Conservation (phyloP, 805 yeast species). For the Candida krabiensis region DNA sequence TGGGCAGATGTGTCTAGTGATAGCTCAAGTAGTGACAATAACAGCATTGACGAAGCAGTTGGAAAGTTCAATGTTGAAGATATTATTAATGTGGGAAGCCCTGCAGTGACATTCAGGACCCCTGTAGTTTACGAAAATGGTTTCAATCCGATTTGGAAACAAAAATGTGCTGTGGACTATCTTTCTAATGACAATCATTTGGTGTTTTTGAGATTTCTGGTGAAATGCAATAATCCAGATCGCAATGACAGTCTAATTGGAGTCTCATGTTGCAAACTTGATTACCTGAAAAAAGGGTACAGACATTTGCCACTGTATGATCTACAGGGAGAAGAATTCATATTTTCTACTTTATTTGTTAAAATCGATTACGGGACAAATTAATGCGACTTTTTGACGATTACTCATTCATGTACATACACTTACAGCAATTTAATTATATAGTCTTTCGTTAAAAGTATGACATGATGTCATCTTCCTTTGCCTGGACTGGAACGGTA, state of each 20-base stretch:
- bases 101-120: constrained; percentile 32
- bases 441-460: constrained; percentile 29
- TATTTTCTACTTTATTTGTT: constrained; percentile 52
- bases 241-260: constrained; percentile 47
- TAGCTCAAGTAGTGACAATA: neutral
- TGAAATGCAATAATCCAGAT: constrained; percentile 34
- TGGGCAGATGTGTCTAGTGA: neutral
- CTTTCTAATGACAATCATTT: constrained; percentile 42
- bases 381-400: neutral
- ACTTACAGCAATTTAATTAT: no score
- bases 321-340: constrained; percentile 71
- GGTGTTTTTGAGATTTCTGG: constrained; percentile 55
- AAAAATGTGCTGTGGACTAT: constrained; percentile 42
- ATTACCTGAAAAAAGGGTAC: constrained; percentile 73
- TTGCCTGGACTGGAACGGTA: constrained; percentile 14
- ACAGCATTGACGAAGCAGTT: neutral
- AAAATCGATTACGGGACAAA: constrained; percentile 21
- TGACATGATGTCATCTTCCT: constrained; percentile 33
- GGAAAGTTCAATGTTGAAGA: neutral
- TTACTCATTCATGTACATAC: no score
- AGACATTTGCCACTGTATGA: constrained; percentile 80
- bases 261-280: constrained; percentile 56
- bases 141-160: constrained; percentile 84
- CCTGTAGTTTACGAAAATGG: constrained; percentile 63
- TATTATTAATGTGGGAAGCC: constrained; percentile 8